Conservation (phyloP, 2,329 filamentous ascomycete genomes). For the Periconia macrospinosa region DNA sequence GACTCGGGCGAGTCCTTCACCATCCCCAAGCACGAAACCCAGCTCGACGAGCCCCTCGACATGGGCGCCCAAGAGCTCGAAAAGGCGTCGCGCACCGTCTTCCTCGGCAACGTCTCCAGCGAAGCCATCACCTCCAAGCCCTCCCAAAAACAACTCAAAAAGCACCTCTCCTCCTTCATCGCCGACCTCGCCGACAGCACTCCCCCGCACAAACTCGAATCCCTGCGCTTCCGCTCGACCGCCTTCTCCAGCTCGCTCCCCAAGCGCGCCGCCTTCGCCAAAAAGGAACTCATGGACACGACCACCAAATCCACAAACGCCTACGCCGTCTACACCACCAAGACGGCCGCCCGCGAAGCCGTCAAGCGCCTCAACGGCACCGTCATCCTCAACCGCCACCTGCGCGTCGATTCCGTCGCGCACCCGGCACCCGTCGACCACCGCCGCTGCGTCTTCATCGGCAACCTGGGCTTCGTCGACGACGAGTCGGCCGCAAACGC, state of each 20-base stretch:
- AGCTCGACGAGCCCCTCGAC: constrained; percentile 38
- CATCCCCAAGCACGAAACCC: constrained; percentile 55
- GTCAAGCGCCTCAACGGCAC: constrained; percentile 79
- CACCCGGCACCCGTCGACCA: constrained; percentile 83
- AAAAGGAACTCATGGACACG: constrained; percentile 83
- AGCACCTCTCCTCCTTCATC: constrained; percentile 78
- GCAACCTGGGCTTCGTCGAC: constrained; percentile 94
- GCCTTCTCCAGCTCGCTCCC: constrained; percentile 81
- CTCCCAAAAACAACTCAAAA: constrained; percentile 74
- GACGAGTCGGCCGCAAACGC: constrained; percentile 75
- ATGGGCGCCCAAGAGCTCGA: constrained; percentile 65
- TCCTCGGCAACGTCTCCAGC: constrained; percentile 86
- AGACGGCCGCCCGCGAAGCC: constrained; percentile 74
- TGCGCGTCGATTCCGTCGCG: constrained; percentile 87
- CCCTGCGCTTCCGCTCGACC: constrained; percentile 90
- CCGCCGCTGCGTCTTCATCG: constrained; percentile 90
- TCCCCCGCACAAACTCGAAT: constrained; percentile 74
- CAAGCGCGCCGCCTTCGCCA: constrained; percentile 92
- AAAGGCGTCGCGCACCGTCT: constrained; percentile 87
- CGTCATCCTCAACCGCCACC: constrained; percentile 79
- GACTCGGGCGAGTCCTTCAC: constrained; percentile 53
- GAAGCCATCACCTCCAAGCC: constrained; percentile 80
- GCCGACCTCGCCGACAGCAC: constrained; percentile 51
- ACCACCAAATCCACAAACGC: constrained; percentile 94
- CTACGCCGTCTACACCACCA: constrained; percentile 84